These are phyloP conservation scores for Tillandsia leiboldiana DNA, from an alignment of 176 grass and related monocot genomes.

Conservation along the genomic window DNA sequence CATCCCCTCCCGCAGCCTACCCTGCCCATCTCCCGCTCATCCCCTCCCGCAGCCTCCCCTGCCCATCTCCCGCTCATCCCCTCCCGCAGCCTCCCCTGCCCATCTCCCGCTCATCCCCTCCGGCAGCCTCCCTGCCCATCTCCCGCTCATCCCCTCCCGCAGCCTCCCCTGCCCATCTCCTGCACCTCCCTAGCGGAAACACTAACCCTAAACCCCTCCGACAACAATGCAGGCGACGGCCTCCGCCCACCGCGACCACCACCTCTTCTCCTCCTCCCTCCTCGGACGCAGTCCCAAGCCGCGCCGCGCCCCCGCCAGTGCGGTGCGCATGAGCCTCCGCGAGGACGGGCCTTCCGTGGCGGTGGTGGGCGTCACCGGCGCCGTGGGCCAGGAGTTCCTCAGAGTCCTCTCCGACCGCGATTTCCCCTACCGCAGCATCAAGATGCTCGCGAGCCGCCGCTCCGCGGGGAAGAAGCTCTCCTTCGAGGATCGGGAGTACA, in stretches of 20 bases:
- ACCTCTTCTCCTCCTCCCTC: constrained; percentile 10
- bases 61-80: no score
- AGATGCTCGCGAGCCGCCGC: constrained; percentile 69
- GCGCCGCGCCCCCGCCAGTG: constrained; percentile 16
- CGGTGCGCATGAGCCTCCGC: constrained; percentile 63
- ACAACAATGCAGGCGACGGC: constrained; percentile 55
- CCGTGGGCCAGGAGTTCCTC: constrained; percentile 90
- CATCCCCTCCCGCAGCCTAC: no score
- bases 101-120: no score
- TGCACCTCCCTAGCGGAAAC: neutral
- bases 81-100: no score
- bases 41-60: no score
- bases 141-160: no score
- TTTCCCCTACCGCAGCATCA: constrained; percentile 74
- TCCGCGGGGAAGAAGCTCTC: constrained; percentile 60
- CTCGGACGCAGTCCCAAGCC: neutral
- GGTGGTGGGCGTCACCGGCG: constrained; percentile 89
- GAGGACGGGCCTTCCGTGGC: constrained; percentile 69
- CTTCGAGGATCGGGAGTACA: constrained; percentile 67
- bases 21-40: neutral
- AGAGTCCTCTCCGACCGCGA: constrained; percentile 61
- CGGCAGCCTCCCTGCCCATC: neutral
- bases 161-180: neutral
- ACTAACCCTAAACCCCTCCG: constrained; percentile 8
- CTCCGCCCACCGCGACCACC: constrained; percentile 31